Conservation (phyloP, 768 basidiomycete species). For the Rhodotorula toruloides region DNA sequence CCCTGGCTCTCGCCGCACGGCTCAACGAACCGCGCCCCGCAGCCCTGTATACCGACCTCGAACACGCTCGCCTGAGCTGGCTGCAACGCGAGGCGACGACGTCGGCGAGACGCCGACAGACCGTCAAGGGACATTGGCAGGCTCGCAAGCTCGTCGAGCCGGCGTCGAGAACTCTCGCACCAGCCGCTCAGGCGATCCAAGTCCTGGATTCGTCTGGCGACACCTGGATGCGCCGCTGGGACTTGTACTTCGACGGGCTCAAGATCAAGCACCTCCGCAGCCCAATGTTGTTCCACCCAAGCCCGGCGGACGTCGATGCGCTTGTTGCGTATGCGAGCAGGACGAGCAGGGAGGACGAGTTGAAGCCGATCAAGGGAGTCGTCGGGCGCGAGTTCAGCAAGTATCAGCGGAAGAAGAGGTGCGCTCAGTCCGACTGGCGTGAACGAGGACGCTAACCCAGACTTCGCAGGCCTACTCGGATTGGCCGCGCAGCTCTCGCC, state of each 20-base stretch:
- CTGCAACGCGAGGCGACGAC: slow-evolving; percentile 26
- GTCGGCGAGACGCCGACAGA: neutral
- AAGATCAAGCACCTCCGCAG: slow-evolving; percentile 39
- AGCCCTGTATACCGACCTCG: slow-evolving; percentile 42
- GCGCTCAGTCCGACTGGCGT: too few relatives aligned
- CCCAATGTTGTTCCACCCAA: slow-evolving; percentile 43
- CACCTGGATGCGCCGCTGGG: slow-evolving; percentile 33
- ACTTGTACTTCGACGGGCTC: slow-evolving; percentile 34
- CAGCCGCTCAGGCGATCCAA: neutral
- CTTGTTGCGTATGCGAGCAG: slow-evolving; percentile 38
- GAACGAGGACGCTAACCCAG: too few relatives aligned
- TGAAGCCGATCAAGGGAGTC: slow-evolving; percentile 38
- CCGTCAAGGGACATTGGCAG: slow-evolving; percentile 31
- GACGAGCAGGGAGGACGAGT: slow-evolving; percentile 26
- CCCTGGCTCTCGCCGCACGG: slow-evolving; percentile 39
- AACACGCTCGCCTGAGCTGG: slow-evolving; percentile 43
- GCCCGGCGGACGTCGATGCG: slow-evolving; percentile 40
- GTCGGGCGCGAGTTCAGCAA: slow-evolving; percentile 42
- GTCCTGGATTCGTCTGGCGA: slow-evolving; percentile 34
- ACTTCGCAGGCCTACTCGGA: neutral
- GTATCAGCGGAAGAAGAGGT: slow-evolving; percentile 39
- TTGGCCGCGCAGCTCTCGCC: slow-evolving; percentile 31
- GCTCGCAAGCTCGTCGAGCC: slow-evolving; percentile 17
- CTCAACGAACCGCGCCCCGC: slow-evolving; percentile 39
- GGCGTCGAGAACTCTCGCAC: slow-evolving; percentile 10